Evolutionary conservation across 2,329 filamentous ascomycete genomes (phyloP).

Genomic region (Cercospora nicotianae): DNA sequence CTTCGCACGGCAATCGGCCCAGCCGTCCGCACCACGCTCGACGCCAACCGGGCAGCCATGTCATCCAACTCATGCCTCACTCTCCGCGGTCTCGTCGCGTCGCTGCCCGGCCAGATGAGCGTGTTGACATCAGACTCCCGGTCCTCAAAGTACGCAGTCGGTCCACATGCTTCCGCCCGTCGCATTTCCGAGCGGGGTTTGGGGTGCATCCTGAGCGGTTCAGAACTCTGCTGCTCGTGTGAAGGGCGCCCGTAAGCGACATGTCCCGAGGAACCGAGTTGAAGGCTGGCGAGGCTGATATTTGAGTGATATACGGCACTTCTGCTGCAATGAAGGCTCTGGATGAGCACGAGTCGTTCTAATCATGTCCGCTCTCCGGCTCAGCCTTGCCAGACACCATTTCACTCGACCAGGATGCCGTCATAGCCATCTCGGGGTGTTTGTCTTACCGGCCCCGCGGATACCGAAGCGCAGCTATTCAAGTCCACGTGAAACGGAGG

Average conservation of each 20-base stretch:
- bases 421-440: conserved; percentile 4
- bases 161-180: conserved; percentile 2
- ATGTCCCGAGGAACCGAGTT: conserved; percentile 6
- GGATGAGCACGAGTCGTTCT: not conserved
- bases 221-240: conserved; percentile 2
- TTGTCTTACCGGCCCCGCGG: conserved; percentile 15
- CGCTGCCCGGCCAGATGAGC: not conserved
- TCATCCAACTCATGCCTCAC: conserved; percentile 7
- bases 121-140: not conserved
- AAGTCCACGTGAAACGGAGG: conserved; percentile 12
- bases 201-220: conserved; percentile 6
- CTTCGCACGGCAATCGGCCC: conserved; percentile 2
- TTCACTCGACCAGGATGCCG: conserved; percentile 12
- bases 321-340: not conserved
- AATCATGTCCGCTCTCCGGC: conserved; percentile 12
- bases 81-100: not conserved
- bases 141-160: conserved; percentile 9
- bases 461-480: conserved; percentile 19
- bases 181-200: conserved; percentile 1
- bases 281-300: not conserved
- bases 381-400: conserved; percentile 4
- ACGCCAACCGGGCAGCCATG: conserved; percentile 13
- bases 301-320: not conserved
- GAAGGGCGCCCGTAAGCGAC: not conserved
- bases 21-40: conserved; percentile 7